These are phyloP conservation scores for Penicillium brasilianum DNA, from an alignment of 2,329 filamentous ascomycete species.

Conservation along the genomic window DNA sequence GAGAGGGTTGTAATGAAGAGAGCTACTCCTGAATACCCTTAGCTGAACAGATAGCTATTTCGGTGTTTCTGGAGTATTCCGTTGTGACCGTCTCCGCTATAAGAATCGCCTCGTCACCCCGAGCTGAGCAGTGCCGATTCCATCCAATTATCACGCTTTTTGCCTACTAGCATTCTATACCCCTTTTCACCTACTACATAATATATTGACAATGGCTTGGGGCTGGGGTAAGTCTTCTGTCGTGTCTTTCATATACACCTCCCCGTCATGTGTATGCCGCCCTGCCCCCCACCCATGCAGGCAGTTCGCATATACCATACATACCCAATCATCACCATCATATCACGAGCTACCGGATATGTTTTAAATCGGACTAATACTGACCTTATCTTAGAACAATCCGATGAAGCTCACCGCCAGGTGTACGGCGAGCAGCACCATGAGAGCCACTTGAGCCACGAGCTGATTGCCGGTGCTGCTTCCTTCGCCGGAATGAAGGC, in stretches of 20 bases:
- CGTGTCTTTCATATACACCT: neutral
- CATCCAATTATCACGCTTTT: slow-evolving; percentile 7
- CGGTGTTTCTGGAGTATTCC: slow-evolving; percentile 23
- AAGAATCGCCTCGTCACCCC: slow-evolving; percentile 20
- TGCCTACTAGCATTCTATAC: neutral
- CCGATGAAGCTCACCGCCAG: slow-evolving; percentile 59
- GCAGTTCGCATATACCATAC: neutral
- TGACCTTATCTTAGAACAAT: slow-evolving; percentile 49
- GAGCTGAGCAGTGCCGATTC: neutral
- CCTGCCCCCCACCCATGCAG: neutral
- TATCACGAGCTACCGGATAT: neutral
- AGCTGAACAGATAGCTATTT: slow-evolving; percentile 22
- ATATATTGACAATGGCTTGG: slow-evolving; percentile 40
- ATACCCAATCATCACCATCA: neutral
- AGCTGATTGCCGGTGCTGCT: slow-evolving; percentile 75
- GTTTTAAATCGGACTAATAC: neutral
- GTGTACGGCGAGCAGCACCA: slow-evolving; percentile 60
- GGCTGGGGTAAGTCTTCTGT: slow-evolving; percentile 39
- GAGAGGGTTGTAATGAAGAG: slow-evolving; percentile 9
- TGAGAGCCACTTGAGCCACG: slow-evolving; percentile 71
- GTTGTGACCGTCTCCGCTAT: slow-evolving; percentile 20
- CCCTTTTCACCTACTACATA: slow-evolving; percentile 10
- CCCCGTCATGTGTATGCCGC: neutral
- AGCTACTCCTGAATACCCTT: slow-evolving; percentile 13
- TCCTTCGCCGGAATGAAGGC: slow-evolving; percentile 81